Evolutionary conservation across 129 eudicot genomes (phyloP).

Genomic region (Calendula officinalis): DNA sequence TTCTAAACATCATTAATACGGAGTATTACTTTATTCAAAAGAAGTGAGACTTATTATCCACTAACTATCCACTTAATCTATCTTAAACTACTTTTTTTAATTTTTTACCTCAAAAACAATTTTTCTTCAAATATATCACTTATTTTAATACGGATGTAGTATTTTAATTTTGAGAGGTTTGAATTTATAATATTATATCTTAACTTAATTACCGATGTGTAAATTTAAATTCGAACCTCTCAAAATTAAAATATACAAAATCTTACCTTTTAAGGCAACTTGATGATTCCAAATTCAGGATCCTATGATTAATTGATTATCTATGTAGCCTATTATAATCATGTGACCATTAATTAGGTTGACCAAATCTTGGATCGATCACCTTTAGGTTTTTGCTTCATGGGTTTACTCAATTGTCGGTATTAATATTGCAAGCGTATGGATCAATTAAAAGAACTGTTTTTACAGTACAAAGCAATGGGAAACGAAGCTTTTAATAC

Average conservation of each 20-base stretch:
- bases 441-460: background rate
- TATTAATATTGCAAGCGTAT: background rate
- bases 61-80: too few relatives aligned
- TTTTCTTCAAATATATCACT: too few relatives aligned
- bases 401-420: constrained; percentile 1
- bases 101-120: too few relatives aligned
- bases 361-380: constrained; percentile 38
- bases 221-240: background rate
- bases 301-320: background rate
- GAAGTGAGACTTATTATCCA: too few relatives aligned
- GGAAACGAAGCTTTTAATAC: background rate
- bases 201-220: background rate
- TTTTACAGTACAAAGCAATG: constrained; percentile 5
- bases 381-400: constrained; percentile 19
- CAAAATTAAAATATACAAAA: background rate
- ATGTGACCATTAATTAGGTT: constrained; percentile 17
- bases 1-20: too few relatives aligned
- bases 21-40: too few relatives aligned
- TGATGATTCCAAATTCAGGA: constrained; percentile 7
- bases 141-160: too few relatives aligned
- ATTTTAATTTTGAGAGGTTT: too few relatives aligned
- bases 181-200: too few relatives aligned
- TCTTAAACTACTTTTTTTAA: too few relatives aligned
- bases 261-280: constrained; percentile 18
- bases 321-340: constrained; percentile 6